Conservation (phyloP, 106 monocot species). For the Dioscorea dumetorum region DNA sequence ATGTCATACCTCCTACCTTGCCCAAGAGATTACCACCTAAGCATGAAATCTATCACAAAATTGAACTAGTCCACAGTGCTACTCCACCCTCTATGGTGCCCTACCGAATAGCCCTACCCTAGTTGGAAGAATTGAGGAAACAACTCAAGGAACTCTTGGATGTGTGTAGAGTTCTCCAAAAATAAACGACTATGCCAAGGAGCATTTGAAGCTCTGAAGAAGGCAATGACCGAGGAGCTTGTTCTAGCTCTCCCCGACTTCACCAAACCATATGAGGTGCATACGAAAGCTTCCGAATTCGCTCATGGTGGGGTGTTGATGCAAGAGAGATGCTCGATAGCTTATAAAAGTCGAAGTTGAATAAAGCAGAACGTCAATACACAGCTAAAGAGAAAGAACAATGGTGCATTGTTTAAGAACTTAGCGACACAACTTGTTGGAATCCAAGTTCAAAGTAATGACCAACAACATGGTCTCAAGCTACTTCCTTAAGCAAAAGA, state of each 20-base stretch:
- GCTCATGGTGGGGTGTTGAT: not conserved
- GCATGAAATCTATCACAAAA: no score
- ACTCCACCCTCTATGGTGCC: no score
- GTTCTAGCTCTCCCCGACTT: not conserved
- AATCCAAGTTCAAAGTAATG: not conserved
- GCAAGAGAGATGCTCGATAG: not conserved
- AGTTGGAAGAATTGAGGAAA: no score
- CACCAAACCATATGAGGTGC: not conserved
- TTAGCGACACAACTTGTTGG: not conserved
- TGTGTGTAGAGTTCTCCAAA: no score
- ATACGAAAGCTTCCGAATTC: not conserved
- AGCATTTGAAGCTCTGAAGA: not conserved
- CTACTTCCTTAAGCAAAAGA: not conserved
- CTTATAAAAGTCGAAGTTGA: conserved; percentile 10
- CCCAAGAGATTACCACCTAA: no score
- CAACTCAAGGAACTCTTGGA: no score
- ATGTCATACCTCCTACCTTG: no score
- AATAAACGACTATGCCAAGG: not conserved
- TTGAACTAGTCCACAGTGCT: no score
- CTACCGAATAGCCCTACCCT: no score
- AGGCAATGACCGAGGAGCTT: not conserved
- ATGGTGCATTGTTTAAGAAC: conserved; percentile 4
- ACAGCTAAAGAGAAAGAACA: not conserved
- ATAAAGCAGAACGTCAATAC: conserved; percentile 2
- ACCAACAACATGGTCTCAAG: not conserved